phyloP scores from a whole-genome alignment of 2,329 filamentous ascomycete genomes.

The Niveomyces coronatus region DNA sequence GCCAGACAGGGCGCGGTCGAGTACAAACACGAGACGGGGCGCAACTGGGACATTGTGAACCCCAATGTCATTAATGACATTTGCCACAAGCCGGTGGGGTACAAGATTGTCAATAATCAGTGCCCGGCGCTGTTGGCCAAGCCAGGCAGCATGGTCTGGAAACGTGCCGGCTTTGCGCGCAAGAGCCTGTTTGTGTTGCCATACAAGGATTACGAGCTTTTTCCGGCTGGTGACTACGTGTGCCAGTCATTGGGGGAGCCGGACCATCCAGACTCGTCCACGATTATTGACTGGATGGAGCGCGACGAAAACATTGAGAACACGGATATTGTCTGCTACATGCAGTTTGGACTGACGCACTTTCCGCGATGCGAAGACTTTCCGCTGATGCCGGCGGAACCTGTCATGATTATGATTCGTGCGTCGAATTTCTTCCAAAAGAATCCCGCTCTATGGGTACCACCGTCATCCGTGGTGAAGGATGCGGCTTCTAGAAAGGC shows the following conservation, averaged over 20 bases:
- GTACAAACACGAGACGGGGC: slow-evolving; percentile 20
- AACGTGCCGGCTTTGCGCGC: slow-evolving; percentile 30
- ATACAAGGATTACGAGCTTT: slow-evolving; percentile 31
- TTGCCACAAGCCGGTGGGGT: slow-evolving; percentile 33
- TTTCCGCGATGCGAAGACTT: slow-evolving; percentile 56
- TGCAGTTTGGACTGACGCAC: slow-evolving; percentile 46
- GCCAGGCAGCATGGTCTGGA: slow-evolving; percentile 26
- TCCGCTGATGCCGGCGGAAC: slow-evolving; percentile 58
- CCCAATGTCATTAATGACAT: slow-evolving; percentile 28
- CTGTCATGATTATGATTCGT: slow-evolving; percentile 35
- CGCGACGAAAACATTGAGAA: slow-evolving; percentile 40
- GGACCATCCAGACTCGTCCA: slow-evolving; percentile 9
- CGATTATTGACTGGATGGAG: slow-evolving; percentile 36
- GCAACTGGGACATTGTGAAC: slow-evolving; percentile 37
- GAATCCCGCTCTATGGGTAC: slow-evolving; percentile 41
- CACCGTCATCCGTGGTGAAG: slow-evolving; percentile 31
- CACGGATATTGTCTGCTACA: slow-evolving; percentile 41
- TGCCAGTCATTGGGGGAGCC: slow-evolving; percentile 34
- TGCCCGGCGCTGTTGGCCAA: slow-evolving; percentile 39
- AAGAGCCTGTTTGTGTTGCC: slow-evolving; percentile 34
- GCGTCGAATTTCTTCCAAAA: slow-evolving; percentile 42
- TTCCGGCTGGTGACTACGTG: slow-evolving; percentile 31
- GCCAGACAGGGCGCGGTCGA: slow-evolving; percentile 14
- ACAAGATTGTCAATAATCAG: slow-evolving; percentile 33
- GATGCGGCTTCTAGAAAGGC: slow-evolving; percentile 14